phyloP scores from a whole-genome alignment of 208 protist species.

The Trypanosoma melophagium region DNA sequence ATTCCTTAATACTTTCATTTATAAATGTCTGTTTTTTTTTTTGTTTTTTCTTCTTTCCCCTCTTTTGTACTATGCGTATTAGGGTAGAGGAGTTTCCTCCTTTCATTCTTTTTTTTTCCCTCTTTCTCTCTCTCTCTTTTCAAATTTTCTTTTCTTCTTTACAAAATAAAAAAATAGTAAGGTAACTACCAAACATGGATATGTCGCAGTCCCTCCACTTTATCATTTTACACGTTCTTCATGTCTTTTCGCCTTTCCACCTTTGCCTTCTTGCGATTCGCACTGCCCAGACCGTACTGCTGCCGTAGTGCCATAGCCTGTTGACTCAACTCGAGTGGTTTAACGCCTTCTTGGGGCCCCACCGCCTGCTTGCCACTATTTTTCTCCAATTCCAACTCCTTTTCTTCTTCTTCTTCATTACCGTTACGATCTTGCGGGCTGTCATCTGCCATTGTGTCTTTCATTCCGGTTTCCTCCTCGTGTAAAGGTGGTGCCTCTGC shows the following conservation, averaged over 20 bases:
- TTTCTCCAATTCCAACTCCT: background rate
- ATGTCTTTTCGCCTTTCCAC: conserved; percentile 12
- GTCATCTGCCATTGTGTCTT: background rate
- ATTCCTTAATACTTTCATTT: background rate
- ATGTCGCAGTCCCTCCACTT: background rate
- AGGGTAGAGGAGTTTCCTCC: background rate
- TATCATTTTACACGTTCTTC: background rate
- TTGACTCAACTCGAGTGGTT: no score
- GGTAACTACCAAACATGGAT: no score
- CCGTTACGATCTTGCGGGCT: background rate
- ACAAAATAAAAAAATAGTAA: no score
- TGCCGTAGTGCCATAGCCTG: conserved; percentile 46
- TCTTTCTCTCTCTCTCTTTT: no score
- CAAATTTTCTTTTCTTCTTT: no score
- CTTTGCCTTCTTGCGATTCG: conserved; percentile 39
- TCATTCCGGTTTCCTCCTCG: conserved; percentile 6
- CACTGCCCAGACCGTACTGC: conserved; percentile 43
- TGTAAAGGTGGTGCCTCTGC: background rate
- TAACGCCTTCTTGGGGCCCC: conserved; percentile 9
- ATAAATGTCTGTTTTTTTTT: background rate
- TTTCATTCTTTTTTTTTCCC: no score
- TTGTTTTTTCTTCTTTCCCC: background rate
- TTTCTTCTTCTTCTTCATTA: conserved; percentile 10
- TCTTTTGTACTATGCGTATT: background rate
- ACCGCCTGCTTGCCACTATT: conserved; percentile 6